Percentiles rank a stretch among this genome's conserved stretches.
These are phyloP conservation scores for Noccaea bulbosa DNA, from an alignment of 345 rosid genomes.

Conservation along the genomic window DNA sequence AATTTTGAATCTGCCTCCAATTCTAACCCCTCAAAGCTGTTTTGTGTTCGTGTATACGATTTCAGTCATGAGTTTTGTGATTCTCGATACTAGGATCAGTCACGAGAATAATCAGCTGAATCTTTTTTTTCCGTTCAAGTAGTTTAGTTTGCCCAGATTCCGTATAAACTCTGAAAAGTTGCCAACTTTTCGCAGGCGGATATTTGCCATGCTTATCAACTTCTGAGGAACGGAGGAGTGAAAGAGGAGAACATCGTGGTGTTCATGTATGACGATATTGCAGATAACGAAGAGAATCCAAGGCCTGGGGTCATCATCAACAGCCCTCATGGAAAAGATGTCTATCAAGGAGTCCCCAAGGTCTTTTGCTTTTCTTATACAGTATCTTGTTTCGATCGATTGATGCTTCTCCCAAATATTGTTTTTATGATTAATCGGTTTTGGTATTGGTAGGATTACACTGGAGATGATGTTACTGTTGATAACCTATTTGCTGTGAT, in stretches of 20 bases:
- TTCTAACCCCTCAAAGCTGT: too few species aligned
- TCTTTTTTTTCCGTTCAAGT: too few species aligned
- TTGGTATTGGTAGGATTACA: conserved; percentile 73
- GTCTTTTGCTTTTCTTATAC: conserved; percentile 45
- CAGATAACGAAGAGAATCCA: conserved; percentile 73
- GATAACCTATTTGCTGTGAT: conserved; percentile 75
- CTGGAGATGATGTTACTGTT: conserved; percentile 76
- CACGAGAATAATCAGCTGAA: conserved; percentile 10
- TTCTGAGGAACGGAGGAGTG: conserved; percentile 83
- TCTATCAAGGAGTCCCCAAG: conserved; percentile 92
- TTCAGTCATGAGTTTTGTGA: neutral
- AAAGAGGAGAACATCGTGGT: conserved; percentile 93
- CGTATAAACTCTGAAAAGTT: neutral
- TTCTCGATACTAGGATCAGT: conserved; percentile 1
- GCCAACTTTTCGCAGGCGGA: conserved; percentile 61
- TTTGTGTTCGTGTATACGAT: neutral
- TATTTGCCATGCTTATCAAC: conserved; percentile 95
- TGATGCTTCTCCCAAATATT: neutral
- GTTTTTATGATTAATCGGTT: conserved; percentile 14
- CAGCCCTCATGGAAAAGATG: conserved; percentile 78
- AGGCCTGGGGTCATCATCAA: conserved; percentile 83
- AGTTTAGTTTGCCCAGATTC: neutral
- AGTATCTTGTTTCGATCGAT: neutral
- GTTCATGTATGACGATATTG: conserved; percentile 97
- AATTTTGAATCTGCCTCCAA: too few species aligned